These are phyloP conservation scores for Quillaja saponaria DNA, from an alignment of 306 rosid genomes.

Conservation along the genomic window DNA sequence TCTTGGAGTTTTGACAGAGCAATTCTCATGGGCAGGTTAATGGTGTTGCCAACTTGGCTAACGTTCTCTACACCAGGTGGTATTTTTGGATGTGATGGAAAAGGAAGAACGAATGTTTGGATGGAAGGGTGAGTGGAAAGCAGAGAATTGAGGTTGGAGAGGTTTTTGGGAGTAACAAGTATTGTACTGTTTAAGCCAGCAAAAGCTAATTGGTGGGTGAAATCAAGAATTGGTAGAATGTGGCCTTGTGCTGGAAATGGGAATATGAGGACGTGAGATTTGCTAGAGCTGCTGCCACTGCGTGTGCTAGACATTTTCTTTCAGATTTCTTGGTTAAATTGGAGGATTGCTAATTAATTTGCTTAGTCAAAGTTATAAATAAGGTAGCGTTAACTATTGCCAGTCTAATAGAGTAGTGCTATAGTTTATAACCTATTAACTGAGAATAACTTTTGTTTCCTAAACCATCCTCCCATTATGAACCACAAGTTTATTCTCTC, in stretches of 20 bases:
- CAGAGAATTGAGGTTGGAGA: conserved; percentile 43
- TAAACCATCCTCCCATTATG: too few species aligned
- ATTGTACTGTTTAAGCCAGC: conserved; percentile 46
- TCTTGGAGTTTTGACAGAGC: conserved; percentile 40
- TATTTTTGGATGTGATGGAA: conserved; percentile 64
- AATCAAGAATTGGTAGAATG: conserved; percentile 55
- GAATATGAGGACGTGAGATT: conserved; percentile 49
- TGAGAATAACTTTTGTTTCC: too few species aligned
- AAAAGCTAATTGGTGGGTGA: conserved; percentile 51
- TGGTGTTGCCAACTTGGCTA: conserved; percentile 54
- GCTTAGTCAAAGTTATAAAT: too few species aligned
- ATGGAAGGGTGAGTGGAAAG: conserved; percentile 54
- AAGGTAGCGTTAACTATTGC: too few species aligned
- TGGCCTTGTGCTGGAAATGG: conserved; percentile 88
- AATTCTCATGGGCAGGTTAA: conserved; percentile 43
- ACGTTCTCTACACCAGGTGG: conserved; percentile 52
- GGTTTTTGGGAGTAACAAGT: conserved; percentile 65
- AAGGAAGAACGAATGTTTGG: conserved; percentile 51
- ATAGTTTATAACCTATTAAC: too few species aligned
- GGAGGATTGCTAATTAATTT: too few species aligned
- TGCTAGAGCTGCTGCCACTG: neutral
- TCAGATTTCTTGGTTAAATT: too few species aligned
- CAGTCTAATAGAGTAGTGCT: too few species aligned
- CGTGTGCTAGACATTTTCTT: too few species aligned
- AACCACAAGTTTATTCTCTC: too few species aligned